Percentiles rank a stretch among this genome's conserved stretches.
phyloP scores from a whole-genome alignment of 2,329 filamentous ascomycete species.

The Cryphonectria japonica region DNA sequence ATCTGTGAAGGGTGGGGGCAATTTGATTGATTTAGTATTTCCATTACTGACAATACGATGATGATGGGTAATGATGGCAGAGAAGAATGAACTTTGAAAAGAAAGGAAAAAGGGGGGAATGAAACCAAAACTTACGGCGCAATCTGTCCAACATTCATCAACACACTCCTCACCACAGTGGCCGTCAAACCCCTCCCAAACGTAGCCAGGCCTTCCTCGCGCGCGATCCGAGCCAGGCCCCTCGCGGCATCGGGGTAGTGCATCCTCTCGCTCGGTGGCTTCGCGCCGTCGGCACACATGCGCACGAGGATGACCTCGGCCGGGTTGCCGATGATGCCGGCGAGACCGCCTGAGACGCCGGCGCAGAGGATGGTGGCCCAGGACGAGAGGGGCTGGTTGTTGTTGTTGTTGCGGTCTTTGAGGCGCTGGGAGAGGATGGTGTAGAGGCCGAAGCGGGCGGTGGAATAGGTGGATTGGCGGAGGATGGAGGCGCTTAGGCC shows the following conservation, averaged over 20 bases:
- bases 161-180: constrained; percentile 46
- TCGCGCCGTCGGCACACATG: constrained; percentile 52
- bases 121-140: constrained; percentile 41
- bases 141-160: constrained; percentile 53
- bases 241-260: constrained; percentile 44
- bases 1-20: constrained; percentile 21
- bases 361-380: constrained; percentile 44
- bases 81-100: no score
- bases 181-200: constrained; percentile 45
- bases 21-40: neutral
- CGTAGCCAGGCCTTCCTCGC: constrained; percentile 44
- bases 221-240: constrained; percentile 39
- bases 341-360: constrained; percentile 45
- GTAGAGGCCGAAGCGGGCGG: constrained; percentile 49
- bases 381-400: constrained; percentile 38
- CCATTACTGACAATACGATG: neutral
- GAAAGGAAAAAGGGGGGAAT: neutral
- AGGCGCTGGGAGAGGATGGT: constrained; percentile 40
- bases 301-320: constrained; percentile 48
- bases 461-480: constrained; percentile 50
- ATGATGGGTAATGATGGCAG: no score
- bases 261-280: constrained; percentile 41
- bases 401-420: constrained; percentile 34
- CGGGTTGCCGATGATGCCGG: constrained; percentile 50
- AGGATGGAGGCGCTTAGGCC: constrained; percentile 50